Percentiles rank a stretch among this genome's conserved stretches.
Evolutionary conservation across 805 yeast species (phyloP).

Genomic region (Wickerhamiella azyma): DNA sequence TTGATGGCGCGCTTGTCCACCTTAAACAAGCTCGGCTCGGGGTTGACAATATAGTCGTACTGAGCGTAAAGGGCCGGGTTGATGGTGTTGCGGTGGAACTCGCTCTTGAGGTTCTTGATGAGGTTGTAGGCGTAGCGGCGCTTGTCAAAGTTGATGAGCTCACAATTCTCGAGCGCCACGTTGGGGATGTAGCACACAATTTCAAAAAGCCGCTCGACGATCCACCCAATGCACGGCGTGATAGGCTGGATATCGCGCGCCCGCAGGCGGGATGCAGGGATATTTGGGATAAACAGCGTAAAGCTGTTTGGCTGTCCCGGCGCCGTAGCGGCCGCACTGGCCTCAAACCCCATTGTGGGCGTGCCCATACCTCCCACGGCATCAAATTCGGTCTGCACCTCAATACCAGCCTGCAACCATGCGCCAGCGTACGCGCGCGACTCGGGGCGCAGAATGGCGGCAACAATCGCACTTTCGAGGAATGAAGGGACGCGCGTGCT

Average conservation of each 20-base stretch:
- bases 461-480: conserved; percentile 62
- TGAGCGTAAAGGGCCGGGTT: conserved; percentile 7
- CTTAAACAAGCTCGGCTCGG: conserved; percentile 18
- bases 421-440: conserved; percentile 51
- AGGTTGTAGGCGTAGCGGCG: conserved; percentile 54
- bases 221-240: conserved; percentile 88
- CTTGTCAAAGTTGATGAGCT: conserved; percentile 74
- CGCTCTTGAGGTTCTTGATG: conserved; percentile 34
- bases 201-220: conserved; percentile 64
- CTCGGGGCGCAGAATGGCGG: conserved; percentile 69
- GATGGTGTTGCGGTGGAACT: conserved; percentile 10
- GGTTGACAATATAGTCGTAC: conserved; percentile 22
- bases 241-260: conserved; percentile 27
- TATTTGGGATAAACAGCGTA: conserved; percentile 21
- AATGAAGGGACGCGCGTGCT: conserved; percentile 53
- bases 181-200: conserved; percentile 67
- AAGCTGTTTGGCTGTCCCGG: conserved; percentile 12
- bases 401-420: conserved; percentile 52
- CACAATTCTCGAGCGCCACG: conserved; percentile 50
- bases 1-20: conserved; percentile 22
- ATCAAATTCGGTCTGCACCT: conserved; percentile 17
- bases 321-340: not conserved
- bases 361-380: not conserved
- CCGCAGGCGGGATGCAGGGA: conserved; percentile 16
- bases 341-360: not conserved